phyloP scores from a whole-genome alignment of 768 basidiomycete species.

The Candolleomyces aberdarensis region DNA sequence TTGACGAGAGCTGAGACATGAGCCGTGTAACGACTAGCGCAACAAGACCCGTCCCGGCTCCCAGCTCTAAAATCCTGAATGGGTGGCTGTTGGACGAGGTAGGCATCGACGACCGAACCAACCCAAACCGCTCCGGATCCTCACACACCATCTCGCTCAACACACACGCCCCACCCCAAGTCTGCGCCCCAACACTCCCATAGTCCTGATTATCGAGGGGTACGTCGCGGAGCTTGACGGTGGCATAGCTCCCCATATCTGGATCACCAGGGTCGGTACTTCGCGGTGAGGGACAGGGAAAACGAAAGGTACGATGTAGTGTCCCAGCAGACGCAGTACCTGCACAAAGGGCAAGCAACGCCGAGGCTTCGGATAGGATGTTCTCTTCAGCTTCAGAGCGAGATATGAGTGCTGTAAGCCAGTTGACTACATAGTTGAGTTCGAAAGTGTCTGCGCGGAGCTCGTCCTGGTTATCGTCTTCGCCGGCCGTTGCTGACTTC shows the following conservation, averaged over 20 bases:
- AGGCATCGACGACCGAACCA: neutral
- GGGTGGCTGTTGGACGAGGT: neutral
- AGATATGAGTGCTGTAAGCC: constrained; percentile 67
- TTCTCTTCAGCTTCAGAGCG: neutral
- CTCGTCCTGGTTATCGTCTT: constrained; percentile 17
- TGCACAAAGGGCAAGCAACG: constrained; percentile 61
- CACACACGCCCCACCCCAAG: constrained; percentile 85
- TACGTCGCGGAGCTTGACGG: constrained; percentile 59
- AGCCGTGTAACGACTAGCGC: constrained; percentile 45
- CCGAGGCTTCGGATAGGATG: constrained; percentile 52
- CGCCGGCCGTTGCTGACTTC: neutral
- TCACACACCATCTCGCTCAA: constrained; percentile 71
- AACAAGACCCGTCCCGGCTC: constrained; percentile 82
- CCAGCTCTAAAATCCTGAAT: constrained; percentile 68
- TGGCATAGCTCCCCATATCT: constrained; percentile 12
- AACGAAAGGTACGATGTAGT: constrained; percentile 50
- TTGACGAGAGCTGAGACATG: neutral
- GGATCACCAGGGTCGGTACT: neutral
- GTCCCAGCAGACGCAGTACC: constrained; percentile 63
- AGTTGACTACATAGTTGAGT: constrained; percentile 62
- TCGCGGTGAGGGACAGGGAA: constrained; percentile 23
- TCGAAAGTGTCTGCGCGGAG: constrained; percentile 65
- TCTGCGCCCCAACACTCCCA: constrained; percentile 77
- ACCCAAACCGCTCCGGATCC: constrained; percentile 49
- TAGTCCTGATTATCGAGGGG: constrained; percentile 70